Percentiles rank a stretch among this genome's conserved stretches.
Evolutionary conservation across 164 flowering plant genomes (phyloP).

Genomic region (Aristolochia fimbriata): DNA sequence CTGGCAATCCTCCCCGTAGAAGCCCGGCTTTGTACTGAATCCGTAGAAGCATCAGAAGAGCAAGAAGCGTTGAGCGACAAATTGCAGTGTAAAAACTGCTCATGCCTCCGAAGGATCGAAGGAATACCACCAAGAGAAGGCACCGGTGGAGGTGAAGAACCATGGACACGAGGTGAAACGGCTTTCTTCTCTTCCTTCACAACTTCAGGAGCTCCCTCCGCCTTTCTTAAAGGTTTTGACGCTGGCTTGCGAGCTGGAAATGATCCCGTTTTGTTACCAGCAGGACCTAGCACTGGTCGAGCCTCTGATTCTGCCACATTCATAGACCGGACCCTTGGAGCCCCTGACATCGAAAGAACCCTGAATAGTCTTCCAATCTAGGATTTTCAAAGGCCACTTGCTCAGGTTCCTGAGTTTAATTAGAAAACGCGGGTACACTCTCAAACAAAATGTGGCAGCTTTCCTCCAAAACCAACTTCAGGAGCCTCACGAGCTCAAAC

Average conservation of each 20-base stretch:
- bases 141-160: constrained; percentile 13
- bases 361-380: constrained; percentile 11
- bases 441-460: neutral
- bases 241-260: constrained; percentile 28
- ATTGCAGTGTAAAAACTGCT: constrained; percentile 24
- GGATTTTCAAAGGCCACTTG: neutral
- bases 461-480: neutral
- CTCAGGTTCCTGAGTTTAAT: neutral
- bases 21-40: constrained; percentile 46
- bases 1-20: constrained; percentile 45
- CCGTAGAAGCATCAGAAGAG: constrained; percentile 61
- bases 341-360: constrained; percentile 39
- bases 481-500: neutral
- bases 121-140: constrained; percentile 10
- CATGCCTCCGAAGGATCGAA: constrained; percentile 31
- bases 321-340: constrained; percentile 51
- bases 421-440: neutral
- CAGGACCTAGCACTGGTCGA: constrained; percentile 47
- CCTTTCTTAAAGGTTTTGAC: constrained; percentile 36
- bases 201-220: constrained; percentile 22
- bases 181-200: constrained; percentile 21
- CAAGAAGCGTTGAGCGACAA: constrained; percentile 56
- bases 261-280: constrained; percentile 45
- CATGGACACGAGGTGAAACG: constrained; percentile 10
- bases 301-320: constrained; percentile 53